phyloP scores from a whole-genome alignment of 306 rosid species.

The Quercus parvula region DNA sequence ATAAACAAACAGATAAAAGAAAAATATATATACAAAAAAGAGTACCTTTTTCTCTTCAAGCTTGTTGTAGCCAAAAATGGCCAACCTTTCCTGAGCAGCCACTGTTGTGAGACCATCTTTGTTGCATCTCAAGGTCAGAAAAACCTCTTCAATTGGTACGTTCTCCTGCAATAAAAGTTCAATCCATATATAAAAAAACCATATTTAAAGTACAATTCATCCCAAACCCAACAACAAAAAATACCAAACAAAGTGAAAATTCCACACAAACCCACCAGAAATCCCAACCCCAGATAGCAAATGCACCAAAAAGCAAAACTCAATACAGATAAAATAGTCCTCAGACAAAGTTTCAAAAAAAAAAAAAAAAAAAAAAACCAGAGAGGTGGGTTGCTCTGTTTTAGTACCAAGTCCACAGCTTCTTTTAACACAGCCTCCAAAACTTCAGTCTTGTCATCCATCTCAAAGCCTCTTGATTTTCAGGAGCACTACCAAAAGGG shows the following conservation, averaged over 20 bases:
- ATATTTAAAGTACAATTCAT: background rate
- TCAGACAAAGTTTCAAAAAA: too few relatives aligned
- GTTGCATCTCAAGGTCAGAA: slow-evolving; percentile 61
- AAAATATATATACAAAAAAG: background rate
- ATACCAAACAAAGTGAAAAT: slow-evolving; percentile 2
- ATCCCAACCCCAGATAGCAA: background rate
- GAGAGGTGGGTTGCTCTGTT: slow-evolving; percentile 24
- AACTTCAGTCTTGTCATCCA: slow-evolving; percentile 47
- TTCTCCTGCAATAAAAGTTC: slow-evolving; percentile 47
- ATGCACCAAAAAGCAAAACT: background rate
- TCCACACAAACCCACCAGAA: slow-evolving; percentile 10
- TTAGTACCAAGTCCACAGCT: slow-evolving; percentile 73
- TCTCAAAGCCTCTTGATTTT: background rate
- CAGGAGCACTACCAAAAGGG: background rate
- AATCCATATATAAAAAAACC: background rate
- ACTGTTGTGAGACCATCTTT: slow-evolving; percentile 59
- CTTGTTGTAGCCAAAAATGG: slow-evolving; percentile 73
- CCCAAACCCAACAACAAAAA: slow-evolving; percentile 5
- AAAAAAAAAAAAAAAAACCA: background rate
- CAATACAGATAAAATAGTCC: background rate
- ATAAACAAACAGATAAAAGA: background rate
- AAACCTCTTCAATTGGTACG: slow-evolving; percentile 76
- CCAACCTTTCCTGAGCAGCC: slow-evolving; percentile 63
- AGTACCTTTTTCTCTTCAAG: slow-evolving; percentile 77
- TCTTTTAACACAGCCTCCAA: slow-evolving; percentile 73